phyloP scores from a whole-genome alignment of 1,139 yeast species.

The Nakaseomyces sp. region DNA sequence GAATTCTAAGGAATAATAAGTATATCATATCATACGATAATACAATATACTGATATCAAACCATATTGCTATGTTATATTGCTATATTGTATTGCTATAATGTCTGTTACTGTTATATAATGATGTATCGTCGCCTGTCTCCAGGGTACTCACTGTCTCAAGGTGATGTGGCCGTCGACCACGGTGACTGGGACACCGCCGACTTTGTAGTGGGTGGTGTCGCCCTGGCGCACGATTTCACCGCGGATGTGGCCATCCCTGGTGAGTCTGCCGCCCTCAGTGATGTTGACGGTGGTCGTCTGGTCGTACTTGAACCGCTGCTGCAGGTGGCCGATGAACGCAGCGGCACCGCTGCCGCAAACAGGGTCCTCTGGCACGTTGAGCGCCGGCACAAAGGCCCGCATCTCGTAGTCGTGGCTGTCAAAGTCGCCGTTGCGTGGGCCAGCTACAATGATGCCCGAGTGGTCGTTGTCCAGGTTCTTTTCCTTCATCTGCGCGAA shows the following conservation, averaged over 20 bases:
- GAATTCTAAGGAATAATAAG: too few relatives aligned
- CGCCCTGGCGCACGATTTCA: constrained; percentile 16
- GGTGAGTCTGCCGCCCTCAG: constrained; percentile 34
- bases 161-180: constrained; percentile 29
- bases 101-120: too few relatives aligned
- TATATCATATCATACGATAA: too few relatives aligned
- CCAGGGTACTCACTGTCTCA: not conserved
- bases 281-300: constrained; percentile 22
- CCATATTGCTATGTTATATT: too few relatives aligned
- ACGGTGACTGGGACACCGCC: constrained; percentile 34
- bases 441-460: constrained; percentile 38
- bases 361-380: constrained; percentile 43
- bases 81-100: too few relatives aligned
- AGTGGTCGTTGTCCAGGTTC: constrained; percentile 20
- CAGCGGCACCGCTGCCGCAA: constrained; percentile 44
- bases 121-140: too few relatives aligned
- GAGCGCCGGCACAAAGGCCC: constrained; percentile 37
- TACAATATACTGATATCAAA: too few relatives aligned
- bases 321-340: constrained; percentile 30
- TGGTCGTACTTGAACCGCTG: constrained; percentile 15
- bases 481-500: constrained; percentile 20
- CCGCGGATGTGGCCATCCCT: constrained; percentile 33
- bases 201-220: constrained; percentile 18
- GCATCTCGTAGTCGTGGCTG: constrained; percentile 23
- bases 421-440: constrained; percentile 7